Evolutionary conservation across 768 basidiomycete genomes (phyloP), one percentile per base, ranked within the genome.

Genomic region (Cystobasidiopsis lactophilus): DNA sequence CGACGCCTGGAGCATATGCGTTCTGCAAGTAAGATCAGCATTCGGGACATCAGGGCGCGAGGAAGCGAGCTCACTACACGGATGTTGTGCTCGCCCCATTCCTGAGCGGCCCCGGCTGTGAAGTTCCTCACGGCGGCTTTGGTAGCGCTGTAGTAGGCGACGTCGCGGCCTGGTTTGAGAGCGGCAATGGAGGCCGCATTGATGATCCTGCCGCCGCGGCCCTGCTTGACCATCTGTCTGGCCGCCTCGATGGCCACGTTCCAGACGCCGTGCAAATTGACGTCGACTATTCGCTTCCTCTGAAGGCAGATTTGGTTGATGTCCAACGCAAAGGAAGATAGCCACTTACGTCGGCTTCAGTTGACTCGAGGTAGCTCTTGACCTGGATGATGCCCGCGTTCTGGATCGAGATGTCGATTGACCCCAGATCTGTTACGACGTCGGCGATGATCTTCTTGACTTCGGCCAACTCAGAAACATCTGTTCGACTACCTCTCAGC

Each of bases 371-470:
- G n/a, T n/a, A n/a, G n/a, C n/a, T n/a, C n/a, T n/a, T 33, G 31
- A 52, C 51, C 21, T 53, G 41, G 26, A 51, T 51, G 24, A 58
- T 58, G 1, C 54, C 57, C n/a, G 54, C 57, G 40, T 58, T 55
- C 27, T 54, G 50, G 19, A 55, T 40, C 26, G 37, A 33, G 18
- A 55, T 45, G 43, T 58, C 57, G 3, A 55, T 24, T 11, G 24
- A 38, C 0, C 54, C 57, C 24, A 52, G 45, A 13, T 48, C 54
- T 2, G 11, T 21, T 26, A 55, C 54, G 33, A 52, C 37, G 30
- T 48, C 37, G 33, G 44, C 50, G 21, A 58, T 51, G 37, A 58
- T 52, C 9, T 39, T 33, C 13, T 55, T 39, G 19, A 55, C 54
- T 16, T 45, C 30, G 1, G 51, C 53, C 23, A 37, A 54, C 18